Percentiles rank a stretch among this genome's conserved stretches.
Evolutionary conservation across 1,284 basidiomycete genomes (phyloP).

Genomic region (Irpex sp.): DNA sequence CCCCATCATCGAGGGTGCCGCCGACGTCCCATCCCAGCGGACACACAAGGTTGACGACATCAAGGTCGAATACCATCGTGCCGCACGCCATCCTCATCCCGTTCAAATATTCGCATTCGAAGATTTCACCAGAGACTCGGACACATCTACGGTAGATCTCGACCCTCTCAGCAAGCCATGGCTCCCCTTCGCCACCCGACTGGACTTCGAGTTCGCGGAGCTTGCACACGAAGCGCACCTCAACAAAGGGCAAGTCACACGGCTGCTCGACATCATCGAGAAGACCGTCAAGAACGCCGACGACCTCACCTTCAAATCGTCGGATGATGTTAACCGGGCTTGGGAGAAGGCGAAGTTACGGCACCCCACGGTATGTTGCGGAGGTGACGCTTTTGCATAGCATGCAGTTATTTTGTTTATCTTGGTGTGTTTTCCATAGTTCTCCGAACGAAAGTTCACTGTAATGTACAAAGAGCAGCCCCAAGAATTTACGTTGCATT

Average conservation of each 20-base stretch:
- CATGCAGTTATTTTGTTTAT: neutral
- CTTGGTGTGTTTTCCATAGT: slow-evolving; percentile 11
- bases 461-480: slow-evolving; percentile 29
- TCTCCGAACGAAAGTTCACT: slow-evolving; percentile 6
- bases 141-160: neutral
- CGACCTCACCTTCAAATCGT: neutral
- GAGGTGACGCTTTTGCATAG: neutral
- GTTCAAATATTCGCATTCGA: neutral
- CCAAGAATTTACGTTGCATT: slow-evolving; percentile 11
- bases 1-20: neutral
- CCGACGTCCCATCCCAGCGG: neutral
- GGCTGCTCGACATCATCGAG: slow-evolving; percentile 2
- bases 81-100: neutral
- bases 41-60: neutral
- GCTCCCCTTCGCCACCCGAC: neutral
- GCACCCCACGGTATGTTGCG: slow-evolving; percentile 5
- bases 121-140: neutral
- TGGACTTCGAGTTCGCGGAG: slow-evolving; percentile 8
- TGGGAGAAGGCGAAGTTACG: slow-evolving; percentile 3
- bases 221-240: neutral
- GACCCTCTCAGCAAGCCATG: neutral
- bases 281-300: neutral
- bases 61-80: neutral
- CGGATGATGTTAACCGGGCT: neutral
- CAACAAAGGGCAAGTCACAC: slow-evolving; percentile 1